Conservation (phyloP, 2,329 filamentous ascomycete species). For the Exophiala oligosperma region DNA sequence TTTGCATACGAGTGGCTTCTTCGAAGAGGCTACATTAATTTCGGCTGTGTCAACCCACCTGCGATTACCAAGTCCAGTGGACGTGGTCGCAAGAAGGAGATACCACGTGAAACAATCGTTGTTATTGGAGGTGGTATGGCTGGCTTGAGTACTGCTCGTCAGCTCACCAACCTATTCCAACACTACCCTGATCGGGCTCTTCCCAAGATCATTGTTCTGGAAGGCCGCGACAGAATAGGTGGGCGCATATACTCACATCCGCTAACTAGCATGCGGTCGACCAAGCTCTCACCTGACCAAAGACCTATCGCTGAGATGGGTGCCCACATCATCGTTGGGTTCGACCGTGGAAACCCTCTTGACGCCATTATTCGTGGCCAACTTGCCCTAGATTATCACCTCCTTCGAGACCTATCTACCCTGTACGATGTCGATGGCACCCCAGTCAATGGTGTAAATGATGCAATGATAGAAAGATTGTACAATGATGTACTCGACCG, state of each 20-base stretch:
- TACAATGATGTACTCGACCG: conserved; percentile 95
- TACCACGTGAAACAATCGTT: conserved; percentile 70
- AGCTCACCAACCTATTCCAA: conserved; percentile 80
- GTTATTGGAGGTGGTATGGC: conserved; percentile 94
- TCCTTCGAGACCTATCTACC: conserved; percentile 75
- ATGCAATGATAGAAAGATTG: conserved; percentile 82
- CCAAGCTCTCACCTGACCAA: conserved; percentile 54
- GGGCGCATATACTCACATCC: conserved; percentile 90
- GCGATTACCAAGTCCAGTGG: conserved; percentile 40
- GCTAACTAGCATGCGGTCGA: conserved; percentile 58
- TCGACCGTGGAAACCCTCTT: conserved; percentile 90
- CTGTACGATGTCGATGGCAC: conserved; percentile 71
- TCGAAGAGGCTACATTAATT: conserved; percentile 92
- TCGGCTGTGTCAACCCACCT: conserved; percentile 80
- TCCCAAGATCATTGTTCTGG: conserved; percentile 76
- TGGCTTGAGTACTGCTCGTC: conserved; percentile 86
- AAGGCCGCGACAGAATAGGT: conserved; percentile 83
- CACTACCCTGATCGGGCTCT: conserved; percentile 74
- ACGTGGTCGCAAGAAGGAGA: conserved; percentile 45
- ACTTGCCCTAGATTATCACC: conserved; percentile 81
- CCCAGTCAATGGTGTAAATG: conserved; percentile 73
- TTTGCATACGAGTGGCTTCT: conserved; percentile 92
- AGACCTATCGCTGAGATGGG: conserved; percentile 90
- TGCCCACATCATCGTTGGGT: conserved; percentile 96
- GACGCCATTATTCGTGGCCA: conserved; percentile 90